phyloP scores from a whole-genome alignment of 306 rosid species.

The Cucurbita maxima region DNA sequence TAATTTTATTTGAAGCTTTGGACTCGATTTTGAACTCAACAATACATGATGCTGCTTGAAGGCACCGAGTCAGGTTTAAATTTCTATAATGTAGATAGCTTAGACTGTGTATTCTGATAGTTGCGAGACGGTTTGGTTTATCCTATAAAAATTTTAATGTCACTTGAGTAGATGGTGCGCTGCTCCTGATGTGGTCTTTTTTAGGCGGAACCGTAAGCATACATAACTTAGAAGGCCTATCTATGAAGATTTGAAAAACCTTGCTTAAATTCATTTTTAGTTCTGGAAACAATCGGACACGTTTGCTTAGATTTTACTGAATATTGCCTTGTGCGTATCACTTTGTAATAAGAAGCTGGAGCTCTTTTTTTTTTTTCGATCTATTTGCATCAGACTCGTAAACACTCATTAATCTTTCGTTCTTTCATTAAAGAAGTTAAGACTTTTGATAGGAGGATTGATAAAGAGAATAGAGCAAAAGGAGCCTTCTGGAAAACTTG shows the following conservation, averaged over 20 bases:
- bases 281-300: background rate
- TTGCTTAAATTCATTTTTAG: background rate
- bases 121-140: background rate
- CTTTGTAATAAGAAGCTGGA: too few species aligned
- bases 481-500: background rate
- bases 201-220: background rate
- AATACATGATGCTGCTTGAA: background rate
- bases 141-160: background rate
- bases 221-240: background rate
- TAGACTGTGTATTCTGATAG: background rate
- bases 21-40: background rate
- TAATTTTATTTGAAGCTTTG: background rate
- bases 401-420: too few species aligned
- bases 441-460: too few species aligned
- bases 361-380: too few species aligned
- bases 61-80: background rate
- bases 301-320: background rate
- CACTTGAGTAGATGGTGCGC: background rate
- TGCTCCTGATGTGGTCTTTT: background rate
- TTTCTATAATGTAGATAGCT: background rate
- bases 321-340: background rate
- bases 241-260: background rate
- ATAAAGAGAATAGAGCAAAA: background rate
- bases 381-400: too few species aligned
- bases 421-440: too few species aligned